Base-by-base conservation (phyloP, 768 basidiomycete species). In the Trametopsis cervina region DNA sequence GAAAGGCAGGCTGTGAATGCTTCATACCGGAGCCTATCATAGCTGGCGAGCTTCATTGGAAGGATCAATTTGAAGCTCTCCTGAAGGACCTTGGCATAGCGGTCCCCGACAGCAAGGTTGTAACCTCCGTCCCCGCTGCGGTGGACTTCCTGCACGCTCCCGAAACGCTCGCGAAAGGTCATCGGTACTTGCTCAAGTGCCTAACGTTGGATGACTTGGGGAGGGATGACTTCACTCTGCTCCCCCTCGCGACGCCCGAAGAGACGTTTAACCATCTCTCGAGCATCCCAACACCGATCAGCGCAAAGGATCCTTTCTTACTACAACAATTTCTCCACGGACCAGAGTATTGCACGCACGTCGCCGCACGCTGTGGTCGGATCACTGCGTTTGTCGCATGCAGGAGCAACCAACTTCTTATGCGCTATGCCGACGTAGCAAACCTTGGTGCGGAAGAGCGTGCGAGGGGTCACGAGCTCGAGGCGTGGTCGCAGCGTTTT, bases 361-460 rank as follows among this genome's bases (percentile, higher is more conserved):
- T 53, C 20, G 46, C 52, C 2, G 52, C 52, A 4, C 29, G 52
- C 18, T 38, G 41, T 7, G 52, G 52, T 2, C 7, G 36, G 21
- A 17, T 53, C 11, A 38, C 44, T 18, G 46, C 52, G 11, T 53
- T 53, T 33, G 52, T 53, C 1, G 52, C 52, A 2, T 53, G 52
- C 21, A 23, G 46, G 22, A 53, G 52, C 42, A 48, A 49, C 35
- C 41, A 42, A 40, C 46, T 53, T 3, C 47, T 53, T n/a, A 53
- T 53, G 52, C 52, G 52, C n/a, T 53, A 53, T 33, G 47, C 18
- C 11, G 52, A 53, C 43, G 43, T 53, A 13, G 40, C 42, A 5
- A 53, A 48, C 13, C 38, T 53, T 4, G 23, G 20, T 3, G 7
- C 20, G 18, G 21, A 43, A 20, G 40, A 52, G 25, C 15, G 18